Base-by-base conservation (phyloP, 2,329 filamentous ascomycete genomes). In the Anisogramma anomala region DNA sequence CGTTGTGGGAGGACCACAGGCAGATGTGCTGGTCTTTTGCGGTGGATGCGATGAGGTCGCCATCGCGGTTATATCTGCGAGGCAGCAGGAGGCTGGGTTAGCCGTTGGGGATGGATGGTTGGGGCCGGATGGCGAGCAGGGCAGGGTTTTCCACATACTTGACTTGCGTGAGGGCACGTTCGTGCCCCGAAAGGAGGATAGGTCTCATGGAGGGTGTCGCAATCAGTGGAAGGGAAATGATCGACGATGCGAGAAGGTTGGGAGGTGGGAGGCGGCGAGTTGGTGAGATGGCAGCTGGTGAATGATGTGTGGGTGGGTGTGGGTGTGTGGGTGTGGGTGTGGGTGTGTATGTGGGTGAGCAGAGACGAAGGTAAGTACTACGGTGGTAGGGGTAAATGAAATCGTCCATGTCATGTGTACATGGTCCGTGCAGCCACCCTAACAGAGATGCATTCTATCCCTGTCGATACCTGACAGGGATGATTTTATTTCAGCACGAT, bases 21-120 rank as follows among this genome's bases (percentile, higher is more conserved):
- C 89, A 94, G 58, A 95, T 86, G 59, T 93, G 78, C 68, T 95
- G 89, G 66, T 96, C 89, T 70, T 96, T 96, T 54, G 86, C 78
- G 47, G 87, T 84, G 50, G 88, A 94, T 72, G 96, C 95, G 61
- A 96, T 80, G 53, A 96, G 77, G 62, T 98, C 91, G 67, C 91
- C 91, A 68, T 98, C 91, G 65, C 79, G 77, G 68, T 88, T 93
- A 70, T 85, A 94, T 62, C 82, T 86, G 46, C 35, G 15, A 26
- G 22, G 19, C 20, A 19, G 30, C 23, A 36, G 36, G 36, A 26
- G 33, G 33, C 27, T 36, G 31, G 28, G 23, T 43, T 36, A 31
- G 33, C 36, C 7, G 17, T 36, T 34, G 36, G 33, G 40, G 37
- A 32, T 25, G 22, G 31, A 23, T 17, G 31, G n/a, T n/a, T n/a